Evolutionary conservation across 2,329 filamentous ascomycete genomes (phyloP).

Genomic region (Fonsecaea pedrosoi): DNA sequence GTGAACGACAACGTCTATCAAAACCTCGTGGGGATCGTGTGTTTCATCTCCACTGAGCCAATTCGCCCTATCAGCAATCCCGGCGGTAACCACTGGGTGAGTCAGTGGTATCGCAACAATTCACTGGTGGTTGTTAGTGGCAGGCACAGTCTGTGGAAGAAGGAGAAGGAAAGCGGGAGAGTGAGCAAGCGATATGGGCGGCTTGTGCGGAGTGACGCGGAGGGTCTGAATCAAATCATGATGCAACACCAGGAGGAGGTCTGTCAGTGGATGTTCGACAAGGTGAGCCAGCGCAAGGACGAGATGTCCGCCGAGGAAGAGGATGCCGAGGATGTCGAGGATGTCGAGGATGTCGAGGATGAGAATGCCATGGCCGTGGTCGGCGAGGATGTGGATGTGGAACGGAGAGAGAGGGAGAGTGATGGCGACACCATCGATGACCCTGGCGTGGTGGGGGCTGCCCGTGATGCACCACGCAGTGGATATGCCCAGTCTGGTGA

Average conservation of each 20-base stretch:
- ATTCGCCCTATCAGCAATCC: constrained; percentile 81
- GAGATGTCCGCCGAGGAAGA: constrained; percentile 17
- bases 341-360: constrained; percentile 40
- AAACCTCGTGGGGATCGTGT: constrained; percentile 74
- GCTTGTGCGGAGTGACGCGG: constrained; percentile 54
- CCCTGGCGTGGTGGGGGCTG: neutral
- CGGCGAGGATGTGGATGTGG: constrained; percentile 15
- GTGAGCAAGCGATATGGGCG: constrained; percentile 64
- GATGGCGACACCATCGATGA: constrained; percentile 30
- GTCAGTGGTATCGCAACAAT: constrained; percentile 82
- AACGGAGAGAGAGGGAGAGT: constrained; percentile 16
- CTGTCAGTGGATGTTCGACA: constrained; percentile 53
- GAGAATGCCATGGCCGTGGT: neutral
- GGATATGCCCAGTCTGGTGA: neutral
- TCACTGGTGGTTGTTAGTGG: constrained; percentile 79
- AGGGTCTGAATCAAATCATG: constrained; percentile 63
- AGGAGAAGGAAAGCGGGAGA: constrained; percentile 66
- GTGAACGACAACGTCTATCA: constrained; percentile 71
- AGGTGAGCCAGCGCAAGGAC: constrained; percentile 42
- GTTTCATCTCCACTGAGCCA: constrained; percentile 77
- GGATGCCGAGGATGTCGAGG: constrained; percentile 45
- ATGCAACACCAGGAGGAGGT: constrained; percentile 59
- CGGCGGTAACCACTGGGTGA: constrained; percentile 68
- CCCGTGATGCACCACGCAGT: neutral
- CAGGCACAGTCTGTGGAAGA: constrained; percentile 78